Evolutionary conservation across 2,329 filamentous ascomycete species (phyloP).

Genomic region (Gnomoniopsis smithogilvyi): DNA sequence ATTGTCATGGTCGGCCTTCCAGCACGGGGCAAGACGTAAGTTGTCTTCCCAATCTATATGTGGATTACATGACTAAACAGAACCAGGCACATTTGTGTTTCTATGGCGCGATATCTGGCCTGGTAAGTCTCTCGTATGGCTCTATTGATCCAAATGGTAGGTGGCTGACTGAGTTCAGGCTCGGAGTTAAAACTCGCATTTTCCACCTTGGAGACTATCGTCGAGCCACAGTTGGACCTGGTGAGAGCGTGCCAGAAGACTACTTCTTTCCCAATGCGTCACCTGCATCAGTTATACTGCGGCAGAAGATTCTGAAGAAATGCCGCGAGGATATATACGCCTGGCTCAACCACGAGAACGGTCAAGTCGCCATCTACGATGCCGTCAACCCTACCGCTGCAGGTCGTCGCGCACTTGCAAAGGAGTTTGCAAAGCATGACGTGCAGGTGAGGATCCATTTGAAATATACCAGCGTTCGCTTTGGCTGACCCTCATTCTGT

Average conservation of each 20-base stretch:
- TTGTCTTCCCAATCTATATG: slow-evolving; percentile 19
- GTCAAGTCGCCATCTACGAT: slow-evolving; percentile 97
- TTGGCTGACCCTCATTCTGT: slow-evolving; percentile 13
- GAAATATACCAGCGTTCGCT: neutral
- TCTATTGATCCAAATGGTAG: neutral
- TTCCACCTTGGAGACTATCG: slow-evolving; percentile 98
- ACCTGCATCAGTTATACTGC: slow-evolving; percentile 83
- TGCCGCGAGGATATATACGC: slow-evolving; percentile 96
- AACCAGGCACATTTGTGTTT: slow-evolving; percentile 84
- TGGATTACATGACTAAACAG: slow-evolving; percentile 17
- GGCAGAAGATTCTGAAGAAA: slow-evolving; percentile 96
- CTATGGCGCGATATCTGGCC: slow-evolving; percentile 86
- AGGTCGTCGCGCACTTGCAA: slow-evolving; percentile 79
- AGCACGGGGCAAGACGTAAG: slow-evolving; percentile 89
- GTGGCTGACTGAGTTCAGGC: slow-evolving; percentile 49
- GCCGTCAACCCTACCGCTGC: slow-evolving; percentile 89
- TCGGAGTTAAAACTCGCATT: slow-evolving; percentile 96
- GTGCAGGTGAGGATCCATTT: slow-evolving; percentile 61
- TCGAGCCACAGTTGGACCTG: slow-evolving; percentile 81
- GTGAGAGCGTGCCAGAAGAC: slow-evolving; percentile 84
- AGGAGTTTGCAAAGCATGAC: slow-evolving; percentile 97
- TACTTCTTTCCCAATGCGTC: slow-evolving; percentile 98
- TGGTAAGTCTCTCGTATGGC: slow-evolving; percentile 52
- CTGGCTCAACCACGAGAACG: slow-evolving; percentile 95
- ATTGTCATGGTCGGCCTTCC: slow-evolving; percentile 96